A percentile compares a stretch with the other conserved stretches of the same genome.
phyloP scores from a whole-genome alignment of 768 basidiomycete species.

The Mycena floridula region DNA sequence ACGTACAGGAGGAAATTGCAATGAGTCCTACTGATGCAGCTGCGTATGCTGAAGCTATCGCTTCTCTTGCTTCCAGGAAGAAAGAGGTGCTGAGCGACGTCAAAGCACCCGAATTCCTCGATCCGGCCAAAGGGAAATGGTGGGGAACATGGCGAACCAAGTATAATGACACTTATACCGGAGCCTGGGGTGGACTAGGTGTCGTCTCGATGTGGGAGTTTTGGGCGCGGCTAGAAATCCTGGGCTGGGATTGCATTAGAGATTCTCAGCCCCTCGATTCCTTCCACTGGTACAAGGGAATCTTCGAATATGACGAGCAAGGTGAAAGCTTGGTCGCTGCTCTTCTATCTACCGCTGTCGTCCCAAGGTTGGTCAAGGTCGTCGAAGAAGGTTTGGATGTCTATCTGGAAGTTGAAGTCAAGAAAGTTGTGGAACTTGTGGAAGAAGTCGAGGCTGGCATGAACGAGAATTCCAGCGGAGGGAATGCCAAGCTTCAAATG shows the following conservation, averaged over 20 bases:
- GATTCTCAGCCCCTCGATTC: slow-evolving; percentile 57
- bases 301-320: slow-evolving; percentile 59
- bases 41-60: slow-evolving; percentile 63
- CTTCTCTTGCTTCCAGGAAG: slow-evolving; percentile 43
- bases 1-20: slow-evolving; percentile 78
- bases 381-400: slow-evolving; percentile 82
- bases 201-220: slow-evolving; percentile 91
- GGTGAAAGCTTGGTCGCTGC: slow-evolving; percentile 72
- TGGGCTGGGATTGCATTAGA: slow-evolving; percentile 86
- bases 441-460: slow-evolving; percentile 80
- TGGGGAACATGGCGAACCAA: slow-evolving; percentile 70
- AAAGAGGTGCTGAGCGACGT: slow-evolving; percentile 74
- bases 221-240: slow-evolving; percentile 81
- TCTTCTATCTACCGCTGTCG: slow-evolving; percentile 80
- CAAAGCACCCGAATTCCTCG: slow-evolving; percentile 73
- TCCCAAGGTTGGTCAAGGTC: slow-evolving; percentile 67
- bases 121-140: slow-evolving; percentile 61
- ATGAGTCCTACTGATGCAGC: slow-evolving; percentile 58
- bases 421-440: slow-evolving; percentile 61
- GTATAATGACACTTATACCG: slow-evolving; percentile 76
- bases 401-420: slow-evolving; percentile 61
- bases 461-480: slow-evolving; percentile 52
- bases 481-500: slow-evolving; percentile 57
- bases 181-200: slow-evolving; percentile 89
- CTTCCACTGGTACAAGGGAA: slow-evolving; percentile 77